Percentiles rank a stretch among this genome's conserved stretches.
phyloP scores from a whole-genome alignment of 345 rosid genomes.

The Heritiera littoralis region DNA sequence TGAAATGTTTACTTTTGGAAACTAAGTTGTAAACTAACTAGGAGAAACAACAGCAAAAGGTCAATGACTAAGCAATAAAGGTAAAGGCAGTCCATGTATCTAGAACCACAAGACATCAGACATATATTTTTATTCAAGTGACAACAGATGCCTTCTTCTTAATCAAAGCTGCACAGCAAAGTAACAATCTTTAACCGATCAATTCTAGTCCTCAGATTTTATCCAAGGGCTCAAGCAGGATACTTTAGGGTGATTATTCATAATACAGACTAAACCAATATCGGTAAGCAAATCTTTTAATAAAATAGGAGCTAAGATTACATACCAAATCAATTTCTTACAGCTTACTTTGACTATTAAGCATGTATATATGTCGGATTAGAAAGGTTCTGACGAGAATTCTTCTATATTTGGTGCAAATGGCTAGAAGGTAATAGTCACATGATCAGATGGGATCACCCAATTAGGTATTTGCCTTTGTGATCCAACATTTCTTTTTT shows the following conservation, averaged over 20 bases:
- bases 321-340: slow-evolving; percentile 3
- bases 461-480: neutral
- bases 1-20: neutral
- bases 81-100: neutral
- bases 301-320: neutral
- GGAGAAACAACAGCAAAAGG: neutral
- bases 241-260: slow-evolving; percentile 2
- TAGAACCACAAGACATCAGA: neutral
- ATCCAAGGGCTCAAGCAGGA: neutral
- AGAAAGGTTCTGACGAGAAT: neutral
- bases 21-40: neutral
- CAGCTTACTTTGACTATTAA: neutral
- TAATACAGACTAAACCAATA: neutral
- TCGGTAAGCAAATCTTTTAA: neutral
- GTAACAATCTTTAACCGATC: neutral
- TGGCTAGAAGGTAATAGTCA: neutral
- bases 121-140: neutral
- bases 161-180: neutral
- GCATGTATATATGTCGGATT: neutral
- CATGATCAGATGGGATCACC: neutral
- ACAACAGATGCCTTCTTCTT: neutral
- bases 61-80: neutral
- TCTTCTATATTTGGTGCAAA: neutral
- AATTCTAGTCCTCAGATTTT: neutral
- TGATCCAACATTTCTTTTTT: neutral